phyloP scores from a whole-genome alignment of 1,284 basidiomycete species.

The Naganishia sp. region DNA sequence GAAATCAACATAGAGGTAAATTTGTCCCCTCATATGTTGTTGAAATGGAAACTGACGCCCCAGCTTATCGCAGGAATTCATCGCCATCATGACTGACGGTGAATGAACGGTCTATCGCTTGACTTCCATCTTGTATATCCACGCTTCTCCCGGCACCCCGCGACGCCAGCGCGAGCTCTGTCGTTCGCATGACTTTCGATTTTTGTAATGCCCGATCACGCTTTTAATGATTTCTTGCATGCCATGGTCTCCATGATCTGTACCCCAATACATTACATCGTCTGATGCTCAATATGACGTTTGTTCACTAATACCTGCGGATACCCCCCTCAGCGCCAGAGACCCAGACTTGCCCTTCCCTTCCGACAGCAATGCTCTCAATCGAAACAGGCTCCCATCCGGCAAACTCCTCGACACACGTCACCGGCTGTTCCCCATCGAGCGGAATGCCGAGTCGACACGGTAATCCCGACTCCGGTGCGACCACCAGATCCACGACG shows the following conservation, averaged over 20 bases:
- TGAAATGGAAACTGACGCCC: conserved; percentile 55
- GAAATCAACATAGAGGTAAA: conserved; percentile 66
- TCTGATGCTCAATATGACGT: neutral
- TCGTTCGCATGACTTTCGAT: neutral
- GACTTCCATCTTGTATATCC: neutral
- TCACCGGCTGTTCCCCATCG: conserved; percentile 23
- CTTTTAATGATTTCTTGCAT: conserved; percentile 13
- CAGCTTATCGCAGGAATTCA: conserved; percentile 57
- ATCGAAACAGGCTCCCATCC: conserved; percentile 52
- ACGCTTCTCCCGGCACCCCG: neutral
- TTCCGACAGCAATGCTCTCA: conserved; percentile 42
- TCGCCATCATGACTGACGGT: conserved; percentile 94
- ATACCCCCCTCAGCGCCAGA: conserved; percentile 33
- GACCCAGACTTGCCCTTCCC: conserved; percentile 36
- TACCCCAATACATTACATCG: neutral
- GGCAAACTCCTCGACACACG: conserved; percentile 47
- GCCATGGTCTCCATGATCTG: neutral
- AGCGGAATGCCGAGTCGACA: conserved; percentile 38
- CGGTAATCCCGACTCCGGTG: conserved; percentile 49
- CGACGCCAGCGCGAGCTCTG: neutral
- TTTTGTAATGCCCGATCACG: conserved; percentile 6
- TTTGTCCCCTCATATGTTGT: too few species aligned
- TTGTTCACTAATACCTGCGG: conserved; percentile 22
- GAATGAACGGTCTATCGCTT: conserved; percentile 52
- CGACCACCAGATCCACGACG: conserved; percentile 42